Evolutionary conservation across 345 rosid species (phyloP).

Genomic region (Citrus reticulata): DNA sequence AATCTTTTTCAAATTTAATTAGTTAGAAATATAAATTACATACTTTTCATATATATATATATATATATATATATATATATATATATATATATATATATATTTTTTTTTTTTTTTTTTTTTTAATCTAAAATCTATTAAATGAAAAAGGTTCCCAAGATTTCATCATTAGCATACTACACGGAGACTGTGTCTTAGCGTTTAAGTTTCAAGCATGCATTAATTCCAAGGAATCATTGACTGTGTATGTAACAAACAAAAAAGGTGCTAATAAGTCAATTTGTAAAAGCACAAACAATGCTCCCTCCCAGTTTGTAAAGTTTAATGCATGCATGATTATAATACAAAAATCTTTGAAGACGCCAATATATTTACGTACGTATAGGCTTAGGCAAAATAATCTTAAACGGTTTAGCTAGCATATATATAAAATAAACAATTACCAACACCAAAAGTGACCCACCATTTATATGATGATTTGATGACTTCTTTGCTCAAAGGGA

Average conservation of each 20-base stretch:
- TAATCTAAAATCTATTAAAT: too few relatives aligned
- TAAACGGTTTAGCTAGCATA: background rate
- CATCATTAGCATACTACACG: too few relatives aligned
- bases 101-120: too few relatives aligned
- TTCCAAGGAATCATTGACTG: background rate
- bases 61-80: too few relatives aligned
- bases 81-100: too few relatives aligned
- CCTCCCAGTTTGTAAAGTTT: slow-evolving; percentile 1
- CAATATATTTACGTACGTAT: background rate
- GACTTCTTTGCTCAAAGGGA: background rate
- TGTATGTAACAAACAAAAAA: background rate
- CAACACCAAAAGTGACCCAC: background rate
- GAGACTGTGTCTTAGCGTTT: too few relatives aligned
- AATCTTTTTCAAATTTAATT: too few relatives aligned
- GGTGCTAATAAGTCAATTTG: background rate
- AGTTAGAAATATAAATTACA: background rate
- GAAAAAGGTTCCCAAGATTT: too few relatives aligned
- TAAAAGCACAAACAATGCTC: background rate
- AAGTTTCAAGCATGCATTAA: too few relatives aligned
- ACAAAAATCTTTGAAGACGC: background rate
- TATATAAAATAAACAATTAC: background rate
- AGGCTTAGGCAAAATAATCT: background rate
- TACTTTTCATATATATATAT: background rate
- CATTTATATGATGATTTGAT: background rate
- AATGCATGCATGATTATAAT: background rate